Evolutionary conservation across 306 rosid genomes (phyloP), one percentile per base, ranked within the genome.

Genomic region (Bauhinia variegata): DNA sequence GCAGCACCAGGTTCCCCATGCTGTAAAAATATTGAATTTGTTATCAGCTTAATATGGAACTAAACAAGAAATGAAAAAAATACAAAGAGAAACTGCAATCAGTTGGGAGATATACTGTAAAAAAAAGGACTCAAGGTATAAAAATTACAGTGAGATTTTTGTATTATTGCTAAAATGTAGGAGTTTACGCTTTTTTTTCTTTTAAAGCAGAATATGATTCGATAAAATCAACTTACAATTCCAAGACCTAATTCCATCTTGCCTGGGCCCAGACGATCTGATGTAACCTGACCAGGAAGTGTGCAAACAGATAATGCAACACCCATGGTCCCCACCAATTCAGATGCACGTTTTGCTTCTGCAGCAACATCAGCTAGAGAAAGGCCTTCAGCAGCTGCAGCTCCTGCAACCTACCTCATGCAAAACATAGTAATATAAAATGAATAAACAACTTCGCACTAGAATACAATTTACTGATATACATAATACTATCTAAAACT

Each of bases 231-330:
- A 81, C 99, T 78, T 86, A 93, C 99, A 71, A 93, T 80, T 76
- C 99, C 99, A 78, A 93, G 96, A 67, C 97, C 99, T 49, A 90
- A 82, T 75, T 90, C 99, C 95, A 93, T 90, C 79, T 93, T 85
- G 68, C 85, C 87, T 16, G 91, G 89, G 63, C 97, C 99, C 73
- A 93, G 67, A 59, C 97, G 97, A 68, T 93, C 99, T 43, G 96
- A 79, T 55, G 88, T 78, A 75, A 75, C 88, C 86, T 30, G 95
- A 65, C 99, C 99, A 39, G 99, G 99, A 34, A 77, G 82, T 31
- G 99, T 88, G 84, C 97, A 90, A 37, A 84, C 83, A 65, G 91
- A 85, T 70, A 90, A 76, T 42, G 95, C 97, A 77, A 93, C 97
- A 56, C 96, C 96, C 97, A 93, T 86, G 34, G 99, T 93, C 65